Percentiles rank a stretch among this genome's conserved stretches.
Evolutionary conservation across 345 rosid species (phyloP).

Genomic region (Camelina laxa): DNA sequence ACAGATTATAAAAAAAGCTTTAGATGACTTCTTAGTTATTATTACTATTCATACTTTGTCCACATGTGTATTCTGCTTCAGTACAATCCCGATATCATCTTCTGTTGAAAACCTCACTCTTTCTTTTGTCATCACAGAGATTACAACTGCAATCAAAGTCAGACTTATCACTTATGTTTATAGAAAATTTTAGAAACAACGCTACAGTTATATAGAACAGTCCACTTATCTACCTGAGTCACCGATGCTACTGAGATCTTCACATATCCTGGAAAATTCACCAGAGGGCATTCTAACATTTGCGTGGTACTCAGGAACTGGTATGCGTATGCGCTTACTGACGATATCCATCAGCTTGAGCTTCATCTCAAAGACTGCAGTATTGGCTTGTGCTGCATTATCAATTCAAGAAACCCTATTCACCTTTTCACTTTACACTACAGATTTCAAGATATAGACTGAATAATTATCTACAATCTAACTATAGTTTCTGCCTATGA

Average conservation of each 20-base stretch:
- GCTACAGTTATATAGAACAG: background rate
- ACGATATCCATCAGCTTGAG: background rate
- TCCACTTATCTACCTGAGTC: background rate
- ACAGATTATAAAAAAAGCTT: background rate
- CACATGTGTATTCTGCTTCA: background rate
- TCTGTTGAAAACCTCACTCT: background rate
- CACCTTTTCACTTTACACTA: background rate
- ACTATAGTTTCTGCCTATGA: background rate
- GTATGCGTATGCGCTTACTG: background rate
- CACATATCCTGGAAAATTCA: background rate
- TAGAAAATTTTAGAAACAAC: background rate
- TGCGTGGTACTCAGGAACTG: background rate
- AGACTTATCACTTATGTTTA: background rate
- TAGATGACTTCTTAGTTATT: background rate
- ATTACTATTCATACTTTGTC: background rate
- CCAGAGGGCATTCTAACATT: background rate
- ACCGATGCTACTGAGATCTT: background rate
- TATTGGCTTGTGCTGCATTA: background rate
- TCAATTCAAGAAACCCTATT: background rate
- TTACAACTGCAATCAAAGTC: background rate
- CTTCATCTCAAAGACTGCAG: background rate
- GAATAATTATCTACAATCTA: background rate
- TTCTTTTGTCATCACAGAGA: constrained; percentile 5
- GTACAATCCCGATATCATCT: background rate
- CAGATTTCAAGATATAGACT: background rate